Evolutionary conservation across 176 grass and related monocot genomes (phyloP).

Genomic region (Avena sativa): DNA sequence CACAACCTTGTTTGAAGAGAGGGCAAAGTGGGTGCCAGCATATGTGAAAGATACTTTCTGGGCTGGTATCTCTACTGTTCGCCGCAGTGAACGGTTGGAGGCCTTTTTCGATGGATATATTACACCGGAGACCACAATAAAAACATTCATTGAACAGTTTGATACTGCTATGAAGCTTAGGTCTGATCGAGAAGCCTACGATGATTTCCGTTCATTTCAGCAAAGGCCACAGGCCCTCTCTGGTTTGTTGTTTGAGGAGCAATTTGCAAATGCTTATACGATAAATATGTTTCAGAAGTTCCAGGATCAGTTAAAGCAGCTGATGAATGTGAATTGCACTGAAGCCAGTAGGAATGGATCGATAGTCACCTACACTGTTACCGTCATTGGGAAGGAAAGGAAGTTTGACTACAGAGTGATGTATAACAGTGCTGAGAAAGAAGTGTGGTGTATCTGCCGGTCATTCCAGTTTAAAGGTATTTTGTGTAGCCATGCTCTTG

Average conservation of each 20-base stretch:
- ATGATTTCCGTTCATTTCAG: constrained; percentile 92
- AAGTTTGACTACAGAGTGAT: constrained; percentile 89
- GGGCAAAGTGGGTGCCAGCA: constrained; percentile 79
- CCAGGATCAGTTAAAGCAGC: constrained; percentile 83
- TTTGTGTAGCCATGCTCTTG: constrained; percentile 91
- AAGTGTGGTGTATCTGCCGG: constrained; percentile 87
- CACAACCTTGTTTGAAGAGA: constrained; percentile 72
- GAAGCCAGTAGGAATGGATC: constrained; percentile 67
- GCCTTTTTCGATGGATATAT: constrained; percentile 85
- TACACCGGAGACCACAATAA: constrained; percentile 79
- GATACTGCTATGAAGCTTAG: constrained; percentile 85
- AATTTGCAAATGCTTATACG: constrained; percentile 84
- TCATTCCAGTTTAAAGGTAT: constrained; percentile 97
- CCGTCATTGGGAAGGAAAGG: constrained; percentile 74
- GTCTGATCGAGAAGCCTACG: constrained; percentile 83
- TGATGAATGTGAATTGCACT: constrained; percentile 79
- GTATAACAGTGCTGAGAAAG: constrained; percentile 79
- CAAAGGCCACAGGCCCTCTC: constrained; percentile 84
- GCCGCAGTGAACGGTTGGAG: constrained; percentile 73
- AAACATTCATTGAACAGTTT: constrained; percentile 84
- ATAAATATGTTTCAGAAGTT: constrained; percentile 96
- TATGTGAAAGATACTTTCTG: constrained; percentile 90
- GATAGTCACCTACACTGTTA: constrained; percentile 75
- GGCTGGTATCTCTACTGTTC: constrained; percentile 82
- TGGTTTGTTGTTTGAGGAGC: constrained; percentile 81